Percentiles rank a stretch among this genome's conserved stretches.
Evolutionary conservation across 495 filamentous ascomycete species (phyloP).

Genomic region (Aspergillus nidulans): DNA sequence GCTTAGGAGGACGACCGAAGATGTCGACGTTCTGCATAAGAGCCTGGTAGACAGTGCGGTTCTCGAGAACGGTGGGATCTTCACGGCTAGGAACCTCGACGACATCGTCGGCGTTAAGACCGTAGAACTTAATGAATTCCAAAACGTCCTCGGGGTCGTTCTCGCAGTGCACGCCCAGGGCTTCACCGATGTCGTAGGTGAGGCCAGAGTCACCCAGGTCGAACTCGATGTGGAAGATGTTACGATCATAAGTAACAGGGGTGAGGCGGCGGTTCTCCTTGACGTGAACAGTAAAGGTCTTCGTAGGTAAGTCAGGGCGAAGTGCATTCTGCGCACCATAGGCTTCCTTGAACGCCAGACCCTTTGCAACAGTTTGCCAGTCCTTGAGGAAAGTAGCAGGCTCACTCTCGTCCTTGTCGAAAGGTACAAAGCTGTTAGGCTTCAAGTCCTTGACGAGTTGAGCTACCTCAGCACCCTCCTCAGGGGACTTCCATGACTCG

Average conservation of each 20-base stretch:
- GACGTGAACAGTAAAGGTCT: conserved; percentile 84
- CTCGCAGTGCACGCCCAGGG: conserved; percentile 93
- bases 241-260: conserved; percentile 84
- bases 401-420: conserved; percentile 72
- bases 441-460: conserved; percentile 58
- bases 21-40: conserved; percentile 94
- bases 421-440: conserved; percentile 74
- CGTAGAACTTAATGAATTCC: conserved; percentile 86
- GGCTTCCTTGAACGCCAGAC: conserved; percentile 90
- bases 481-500: conserved; percentile 68
- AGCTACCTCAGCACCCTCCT: conserved; percentile 48
- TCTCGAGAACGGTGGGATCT: conserved; percentile 69
- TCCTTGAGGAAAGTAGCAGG: conserved; percentile 60
- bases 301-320: conserved; percentile 77
- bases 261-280: conserved; percentile 94
- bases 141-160: conserved; percentile 76
- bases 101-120: conserved; percentile 72
- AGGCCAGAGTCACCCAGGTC: conserved; percentile 86
- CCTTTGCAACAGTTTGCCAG: conserved; percentile 81
- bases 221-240: conserved; percentile 99
- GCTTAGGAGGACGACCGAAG: conserved; percentile 92
- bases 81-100: conserved; percentile 90
- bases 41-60: conserved; percentile 89
- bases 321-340: conserved; percentile 69
- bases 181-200: conserved; percentile 94